phyloP scores from a whole-genome alignment of 495 filamentous ascomycete genomes.

The Aspergillus baeticus region DNA sequence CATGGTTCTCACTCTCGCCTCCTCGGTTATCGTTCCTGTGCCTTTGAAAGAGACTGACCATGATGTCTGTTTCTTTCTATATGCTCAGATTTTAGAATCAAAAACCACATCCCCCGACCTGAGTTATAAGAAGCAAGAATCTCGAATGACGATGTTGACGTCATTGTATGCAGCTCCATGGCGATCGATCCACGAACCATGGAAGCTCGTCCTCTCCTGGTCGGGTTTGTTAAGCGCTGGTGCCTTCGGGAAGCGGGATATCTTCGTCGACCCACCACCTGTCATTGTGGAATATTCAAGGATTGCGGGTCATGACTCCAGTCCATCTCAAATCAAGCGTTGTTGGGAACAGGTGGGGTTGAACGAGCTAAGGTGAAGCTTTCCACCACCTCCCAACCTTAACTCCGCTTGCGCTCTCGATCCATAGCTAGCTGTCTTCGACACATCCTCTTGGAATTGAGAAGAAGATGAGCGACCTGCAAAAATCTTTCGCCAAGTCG shows the following conservation, averaged over 20 bases:
- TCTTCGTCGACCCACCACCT: too few relatives aligned
- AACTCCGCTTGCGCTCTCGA: neutral
- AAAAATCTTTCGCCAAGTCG: constrained; percentile 78
- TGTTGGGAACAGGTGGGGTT: neutral
- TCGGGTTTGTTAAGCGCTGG: neutral
- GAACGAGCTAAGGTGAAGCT: neutral
- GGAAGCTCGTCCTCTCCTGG: neutral
- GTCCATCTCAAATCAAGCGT: neutral
- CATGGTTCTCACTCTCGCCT: constrained; percentile 15
- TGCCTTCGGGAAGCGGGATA: too few relatives aligned
- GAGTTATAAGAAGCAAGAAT: neutral
- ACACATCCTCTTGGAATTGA: too few relatives aligned
- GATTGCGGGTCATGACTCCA: too few relatives aligned
- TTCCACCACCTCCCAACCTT: neutral
- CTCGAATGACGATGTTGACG: constrained; percentile 7
- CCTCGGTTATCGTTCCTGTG: constrained; percentile 5
- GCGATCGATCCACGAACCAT: neutral
- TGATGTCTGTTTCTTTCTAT: constrained; percentile 14
- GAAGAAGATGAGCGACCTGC: constrained; percentile 75
- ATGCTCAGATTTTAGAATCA: too few relatives aligned
- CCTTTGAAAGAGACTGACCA: constrained; percentile 49
- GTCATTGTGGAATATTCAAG: too few relatives aligned
- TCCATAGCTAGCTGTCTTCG: neutral
- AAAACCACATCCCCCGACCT: too few relatives aligned
- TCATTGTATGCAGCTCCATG: constrained; percentile 4